Evolutionary conservation across 768 basidiomycete species (phyloP), one percentile per base, ranked within the genome.

Genomic region (Phylloporus sp.): DNA sequence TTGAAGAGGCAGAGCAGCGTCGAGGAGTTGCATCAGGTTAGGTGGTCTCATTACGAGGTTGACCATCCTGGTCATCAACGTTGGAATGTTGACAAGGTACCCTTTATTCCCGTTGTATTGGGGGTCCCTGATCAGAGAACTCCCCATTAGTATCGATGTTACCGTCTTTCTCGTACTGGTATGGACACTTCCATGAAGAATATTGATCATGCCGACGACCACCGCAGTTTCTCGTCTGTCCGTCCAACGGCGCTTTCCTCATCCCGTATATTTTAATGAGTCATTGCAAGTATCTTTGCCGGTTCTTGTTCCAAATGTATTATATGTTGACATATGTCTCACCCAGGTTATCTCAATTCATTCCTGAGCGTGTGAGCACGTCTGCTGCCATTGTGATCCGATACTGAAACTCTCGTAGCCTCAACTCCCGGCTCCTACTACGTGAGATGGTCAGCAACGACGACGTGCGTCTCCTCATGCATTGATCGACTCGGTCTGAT

Each of bases 241-340:
- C 68, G 5, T 49, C 46, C 31, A 70, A 70, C 23, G 68, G 68
- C 26, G 58, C 57, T 2, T 69, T 69, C 35, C 65, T 69, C 28
- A 58, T 69, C 9, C 68, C 68, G 0, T 69, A 69, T 42, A 65
- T 69, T 42, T 63, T 69, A 6, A 67, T 69, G 59, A 70, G 69
- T 24, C 67, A 70, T 44, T 69, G 68, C 64, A 27, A 35, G 69
- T 35, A 29, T 6, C 18, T 2, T n/a, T 8, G 1, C 21, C 1
- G 7, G 6, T 41, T 37, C 26, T 51, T 15, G 6, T 11, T 4
- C 17, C 1, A 2, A 35, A n/a, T 4, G 21, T 0, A 6, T 31
- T 4, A 23, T 0, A 6, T 31, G 9, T 27, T 7, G 3, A 48
- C 13, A 20, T 32, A 15, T n/a, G 5, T 11, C 15, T 14, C 27